Evolutionary conservation across 306 rosid species (phyloP).

Genomic region (Cicer judaicum): DNA sequence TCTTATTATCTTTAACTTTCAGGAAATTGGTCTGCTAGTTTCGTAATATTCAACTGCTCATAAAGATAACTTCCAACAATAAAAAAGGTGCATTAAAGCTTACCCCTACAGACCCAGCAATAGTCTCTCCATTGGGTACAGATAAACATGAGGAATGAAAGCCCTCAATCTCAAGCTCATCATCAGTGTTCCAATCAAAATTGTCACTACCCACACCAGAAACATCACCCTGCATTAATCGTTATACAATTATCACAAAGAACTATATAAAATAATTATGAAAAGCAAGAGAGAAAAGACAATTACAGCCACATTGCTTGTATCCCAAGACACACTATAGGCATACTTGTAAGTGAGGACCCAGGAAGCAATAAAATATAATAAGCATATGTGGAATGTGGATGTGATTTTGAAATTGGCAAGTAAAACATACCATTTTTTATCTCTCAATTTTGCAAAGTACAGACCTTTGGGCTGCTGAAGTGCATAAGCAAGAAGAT

Average conservation of each 20-base stretch:
- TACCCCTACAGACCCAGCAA: slow-evolving; percentile 61
- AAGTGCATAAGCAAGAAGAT: slow-evolving; percentile 34
- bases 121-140: slow-evolving; percentile 55
- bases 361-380: slow-evolving; percentile 32
- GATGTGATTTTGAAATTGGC: slow-evolving; percentile 31
- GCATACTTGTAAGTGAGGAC: slow-evolving; percentile 35
- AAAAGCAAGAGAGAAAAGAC: not conserved
- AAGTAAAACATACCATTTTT: slow-evolving; percentile 51
- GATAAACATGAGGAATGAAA: slow-evolving; percentile 58
- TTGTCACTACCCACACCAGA: slow-evolving; percentile 64
- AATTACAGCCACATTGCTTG: not conserved
- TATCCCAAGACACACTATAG: slow-evolving; percentile 7
- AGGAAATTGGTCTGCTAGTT: slow-evolving; percentile 7
- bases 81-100: slow-evolving; percentile 6
- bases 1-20: slow-evolving; percentile 14
- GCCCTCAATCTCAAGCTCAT: slow-evolving; percentile 79
- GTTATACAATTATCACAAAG: slow-evolving; percentile 21
- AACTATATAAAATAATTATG: slow-evolving; percentile 10
- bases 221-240: slow-evolving; percentile 62
- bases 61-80: not conserved
- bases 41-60: slow-evolving; percentile 16
- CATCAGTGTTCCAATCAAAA: slow-evolving; percentile 87
- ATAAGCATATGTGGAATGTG: not conserved
- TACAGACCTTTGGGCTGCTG: slow-evolving; percentile 41
- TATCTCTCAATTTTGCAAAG: slow-evolving; percentile 35